Evolutionary conservation across 2,329 filamentous ascomycete genomes (phyloP), one percentile per base, ranked within the genome.

Genomic region (Dothistroma pini): DNA sequence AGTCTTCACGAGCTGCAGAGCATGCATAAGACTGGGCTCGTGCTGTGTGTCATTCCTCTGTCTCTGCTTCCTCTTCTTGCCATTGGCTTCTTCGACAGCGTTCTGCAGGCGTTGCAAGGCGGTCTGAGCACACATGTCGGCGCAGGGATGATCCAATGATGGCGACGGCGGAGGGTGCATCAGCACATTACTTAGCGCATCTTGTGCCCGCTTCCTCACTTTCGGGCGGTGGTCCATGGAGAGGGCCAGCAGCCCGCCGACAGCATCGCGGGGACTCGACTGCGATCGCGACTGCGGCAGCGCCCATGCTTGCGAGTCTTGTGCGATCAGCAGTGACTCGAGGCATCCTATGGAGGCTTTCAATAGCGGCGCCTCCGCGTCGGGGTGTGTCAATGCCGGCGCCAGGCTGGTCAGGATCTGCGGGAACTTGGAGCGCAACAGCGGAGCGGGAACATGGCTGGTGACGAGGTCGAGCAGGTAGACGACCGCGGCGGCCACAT

Each of bases 401-500:
- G 91, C 92, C 68, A 99, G 85, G 63, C 89, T 87, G 34, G 88
- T 86, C 63, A 99, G 86, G 71, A 99, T 97, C 76, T 96, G 90
- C 31, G 90, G 89, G 79, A 99, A 99, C 76, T 97, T 97, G 68
- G 91, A 89, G 72, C 93, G 90, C 60, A 99, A 88, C 62, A 99
- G 87, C 62, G 93, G 86, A 63, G 90, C 85, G 58, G 95, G 91
- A 63, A 93, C 87, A 78, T 88, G 90, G 61, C 90, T 89, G 16
- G 92, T 95, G 69, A 97, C 86, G 68, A 96, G 82, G 77, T 99
- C 93, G 79, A 99, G 91, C 16, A 99, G 87, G 77, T 99, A 99
- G 69, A 99, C 89, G 66, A 96, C 89, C 2, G 93, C 90, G 22
- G 89, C 87, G 34, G 90, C 89, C 63, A 96, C 81, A 66, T 96